Base-by-base conservation (phyloP, 192 early-diverging fungal genomes). In the Coemansia sp. region DNA sequence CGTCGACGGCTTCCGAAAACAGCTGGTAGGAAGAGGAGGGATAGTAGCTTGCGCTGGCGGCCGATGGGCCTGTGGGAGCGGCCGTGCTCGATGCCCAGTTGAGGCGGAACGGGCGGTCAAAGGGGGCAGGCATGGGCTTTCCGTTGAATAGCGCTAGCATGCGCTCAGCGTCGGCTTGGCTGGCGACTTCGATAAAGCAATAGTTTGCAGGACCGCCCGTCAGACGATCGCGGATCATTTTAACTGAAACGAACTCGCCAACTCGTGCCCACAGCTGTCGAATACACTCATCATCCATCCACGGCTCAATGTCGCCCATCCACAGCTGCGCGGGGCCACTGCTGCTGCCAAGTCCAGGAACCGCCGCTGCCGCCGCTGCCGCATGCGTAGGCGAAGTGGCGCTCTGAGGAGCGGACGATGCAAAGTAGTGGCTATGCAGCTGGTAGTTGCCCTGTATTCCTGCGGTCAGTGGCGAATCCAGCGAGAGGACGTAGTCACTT, bases 221-320 rank as follows among this genome's bases (percentile, higher is more conserved):
- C 59, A 87, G 74, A 61, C 92, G 93, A 79, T 98, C 95, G 32
- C 93, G 88, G 81, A 98, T 96, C 78, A 93, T 86, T 76, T 98
- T 98, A 30, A 96, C 93, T 9, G 85, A 82, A 4, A 98, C 94
- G 39, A 85, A 73, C 74, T 97, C 92, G 29, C 92, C 93, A 28
- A 92, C 65, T 54, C 70, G 74, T 34, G 86, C 91, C 96, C 96
- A 98, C 18, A 93, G 64, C 65, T 87, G 83, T 16, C 89, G 83
- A 57, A 98, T 88, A 75, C 86, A 95, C 54, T 86, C 90, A 66
- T 98, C 95, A 68, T 95, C 94, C 97, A 97, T 97, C 95, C 97
- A 97, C 6, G 90, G 84, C 65, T 98, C 97, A 20, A 98, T 85
- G 64, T 97, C 95, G 48, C 93, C 93, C 93, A 95, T 94, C 92